These are phyloP conservation scores for Neonectria magnoliae DNA, from an alignment of 2,329 filamentous ascomycete species.

Conservation along the genomic window DNA sequence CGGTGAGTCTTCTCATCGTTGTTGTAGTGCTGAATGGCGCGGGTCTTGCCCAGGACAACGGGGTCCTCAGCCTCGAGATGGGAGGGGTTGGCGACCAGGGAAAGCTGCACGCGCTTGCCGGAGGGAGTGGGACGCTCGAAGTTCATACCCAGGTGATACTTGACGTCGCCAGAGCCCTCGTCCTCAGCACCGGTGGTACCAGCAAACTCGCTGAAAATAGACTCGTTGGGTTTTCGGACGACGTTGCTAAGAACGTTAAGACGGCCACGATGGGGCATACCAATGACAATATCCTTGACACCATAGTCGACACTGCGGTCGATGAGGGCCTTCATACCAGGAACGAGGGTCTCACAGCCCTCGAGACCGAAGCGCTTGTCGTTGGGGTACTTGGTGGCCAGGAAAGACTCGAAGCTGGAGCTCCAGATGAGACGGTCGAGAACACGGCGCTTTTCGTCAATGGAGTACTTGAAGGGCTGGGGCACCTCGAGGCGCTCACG, in stretches of 20 bases:
- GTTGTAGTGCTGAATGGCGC: slow-evolving; percentile 99
- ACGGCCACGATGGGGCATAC: slow-evolving; percentile 98
- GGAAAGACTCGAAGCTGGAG: slow-evolving; percentile 95
- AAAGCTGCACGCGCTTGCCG: slow-evolving; percentile 98
- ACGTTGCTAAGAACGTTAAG: slow-evolving; percentile 98
- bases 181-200: slow-evolving; percentile 88
- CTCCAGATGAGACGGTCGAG: slow-evolving; percentile 98
- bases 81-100: slow-evolving; percentile 96
- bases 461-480: slow-evolving; percentile 94
- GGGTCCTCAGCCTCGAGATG: slow-evolving; percentile 98
- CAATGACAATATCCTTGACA: slow-evolving; percentile 98
- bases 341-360: slow-evolving; percentile 95
- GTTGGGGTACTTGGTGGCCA: slow-evolving; percentile 98
- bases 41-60: slow-evolving; percentile 95
- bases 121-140: slow-evolving; percentile 98
- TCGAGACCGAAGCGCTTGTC: slow-evolving; percentile 99
- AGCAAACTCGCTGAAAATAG: slow-evolving; percentile 98
- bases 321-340: slow-evolving; percentile 99
- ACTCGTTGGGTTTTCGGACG: slow-evolving; percentile 98
- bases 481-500: slow-evolving; percentile 94
- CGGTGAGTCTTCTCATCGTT: slow-evolving; percentile 90
- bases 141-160: slow-evolving; percentile 99
- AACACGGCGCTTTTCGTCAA: slow-evolving; percentile 98
- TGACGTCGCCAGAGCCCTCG: slow-evolving; percentile 97
- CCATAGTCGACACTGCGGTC: slow-evolving; percentile 98